These are phyloP conservation scores for Naganishia friedmannii DNA, from an alignment of 768 basidiomycete genomes.

Conservation along the genomic window DNA sequence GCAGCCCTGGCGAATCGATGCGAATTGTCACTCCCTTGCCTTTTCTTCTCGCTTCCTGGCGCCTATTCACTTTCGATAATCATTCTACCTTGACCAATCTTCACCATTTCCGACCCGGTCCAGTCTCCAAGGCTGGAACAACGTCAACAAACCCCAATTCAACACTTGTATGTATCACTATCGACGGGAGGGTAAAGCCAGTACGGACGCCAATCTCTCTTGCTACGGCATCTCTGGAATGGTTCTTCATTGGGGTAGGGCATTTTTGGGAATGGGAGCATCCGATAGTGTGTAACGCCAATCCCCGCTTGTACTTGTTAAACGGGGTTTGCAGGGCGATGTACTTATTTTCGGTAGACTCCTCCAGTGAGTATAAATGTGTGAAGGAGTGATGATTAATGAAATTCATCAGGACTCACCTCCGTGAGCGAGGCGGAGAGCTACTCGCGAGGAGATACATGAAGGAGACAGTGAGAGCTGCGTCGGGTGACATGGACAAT, in stretches of 20 bases:
- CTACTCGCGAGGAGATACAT: too few species aligned
- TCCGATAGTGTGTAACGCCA: neutral
- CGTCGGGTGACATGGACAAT: too few species aligned
- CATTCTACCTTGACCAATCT: neutral
- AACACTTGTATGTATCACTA: constrained; percentile 12
- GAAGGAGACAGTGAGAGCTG: too few species aligned
- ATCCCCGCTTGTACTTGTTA: neutral
- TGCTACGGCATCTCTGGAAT: constrained; percentile 4
- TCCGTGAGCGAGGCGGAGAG: too few species aligned
- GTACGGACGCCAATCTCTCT: neutral
- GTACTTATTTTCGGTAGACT: constrained; percentile 2
- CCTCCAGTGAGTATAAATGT: neutral
- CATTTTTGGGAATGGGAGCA: neutral
- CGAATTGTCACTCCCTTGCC: neutral
- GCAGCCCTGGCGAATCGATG: constrained; percentile 27
- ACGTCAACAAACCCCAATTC: constrained; percentile 13
- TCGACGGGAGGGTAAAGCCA: neutral
- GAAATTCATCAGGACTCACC: neutral
- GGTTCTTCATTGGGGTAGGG: neutral
- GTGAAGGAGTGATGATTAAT: constrained; percentile 1
- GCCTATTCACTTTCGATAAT: constrained; percentile 8
- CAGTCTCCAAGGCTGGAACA: neutral
- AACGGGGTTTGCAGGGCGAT: neutral
- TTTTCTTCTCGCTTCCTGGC: neutral
- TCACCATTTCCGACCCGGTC: neutral